Evolutionary conservation across 192 early-diverging fungal species (phyloP), one percentile per base, ranked within the genome.

Genomic region (Backusella macrospora): DNA sequence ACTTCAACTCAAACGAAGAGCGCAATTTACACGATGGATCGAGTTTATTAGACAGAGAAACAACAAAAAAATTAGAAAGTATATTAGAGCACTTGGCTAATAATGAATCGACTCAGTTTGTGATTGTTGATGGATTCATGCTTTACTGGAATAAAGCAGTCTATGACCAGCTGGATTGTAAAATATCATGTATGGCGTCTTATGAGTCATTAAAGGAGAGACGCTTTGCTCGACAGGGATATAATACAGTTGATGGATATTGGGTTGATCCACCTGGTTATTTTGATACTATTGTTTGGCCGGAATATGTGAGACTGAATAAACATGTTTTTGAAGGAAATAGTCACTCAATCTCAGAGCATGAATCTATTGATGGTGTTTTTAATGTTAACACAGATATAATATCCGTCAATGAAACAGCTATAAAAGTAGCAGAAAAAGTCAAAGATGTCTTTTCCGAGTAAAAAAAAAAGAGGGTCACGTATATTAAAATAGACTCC

Each of bases 101-200:
- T 52, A 44, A 78, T 5, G 62, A 78, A 21, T 64, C 73, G 18
- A 74, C 63, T 70, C 40, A 38, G 5, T 82, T 88, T 68, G 70
- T 89, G 40, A 80, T 94, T 12, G 79, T 92, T 16, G 95, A 97
- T 72, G 95, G 95, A 8, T 93, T 97, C 70, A 82, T 97, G 62
- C 84, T 97, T 45, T 94, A 88, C 77, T 82, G 88, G 62, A 65
- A 88, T 68, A 70, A 80, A 12, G 44, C 68, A 7, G 70, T 90
- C 12, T 65, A 81, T 14, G 73, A 82, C 4, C 70, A 76, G 8
- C 75, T 88, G 6, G 88, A 90, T 46, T 71, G 76, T 14, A 82
- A 87, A 47, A 76, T 91, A 15, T 90, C 87, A 71, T 68, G 94
- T 14, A 82, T 83, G 42, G 89, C 92, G 0, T 78, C 83, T 1